Evolutionary conservation across 2,329 filamentous ascomycete genomes (phyloP), one percentile per base, ranked within the genome.

Genomic region (Fusarium floridanum): DNA sequence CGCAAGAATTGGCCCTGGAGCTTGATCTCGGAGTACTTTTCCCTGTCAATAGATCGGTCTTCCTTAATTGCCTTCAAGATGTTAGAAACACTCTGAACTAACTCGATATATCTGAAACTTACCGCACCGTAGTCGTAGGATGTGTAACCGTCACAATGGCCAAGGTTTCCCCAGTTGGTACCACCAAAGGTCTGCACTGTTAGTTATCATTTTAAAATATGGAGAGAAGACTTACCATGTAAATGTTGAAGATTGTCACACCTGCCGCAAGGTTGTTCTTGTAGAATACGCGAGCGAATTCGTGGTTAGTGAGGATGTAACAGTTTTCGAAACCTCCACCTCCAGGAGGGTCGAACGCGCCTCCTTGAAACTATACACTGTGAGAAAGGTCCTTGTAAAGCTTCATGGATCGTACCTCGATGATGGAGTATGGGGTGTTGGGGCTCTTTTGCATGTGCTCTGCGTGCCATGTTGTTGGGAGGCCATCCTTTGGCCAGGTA

Each of bases 161-260:
- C 92, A 6, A 94, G 82, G 71, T 95, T 95, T 0, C 94, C 94
- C 94, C 94, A 96, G 79, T 96, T 97, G 0, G 94, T 95, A 7
- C 94, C 94, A 16, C 94, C 94, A 74, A 88, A 94, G 1, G 88
- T 91, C 88, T 89, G 37, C 2, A 1, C 0, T 4, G 34, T 71
- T 5, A 71, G 64, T 81, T 1, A 17, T 7, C 17, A 20, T 34
- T 2, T 22, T 4, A 5, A 17, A 50, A 16, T 6, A 2, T 16
- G 1, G 6, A 5, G 0, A 1, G 0, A 0, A 2, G 1, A 2
- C 16, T 22, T 79, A 91, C 90, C 94, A 95, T 95, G 80, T 95
- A 95, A 1, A 94, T 78, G 75, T 91, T 95, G 67, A 95, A 85
- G 9, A 96, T 89, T 0, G 89, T 90, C 4, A 91, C 88, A 0